Conservation (phyloP, 768 basidiomycete species). For the Rhodocollybia butyracea region DNA sequence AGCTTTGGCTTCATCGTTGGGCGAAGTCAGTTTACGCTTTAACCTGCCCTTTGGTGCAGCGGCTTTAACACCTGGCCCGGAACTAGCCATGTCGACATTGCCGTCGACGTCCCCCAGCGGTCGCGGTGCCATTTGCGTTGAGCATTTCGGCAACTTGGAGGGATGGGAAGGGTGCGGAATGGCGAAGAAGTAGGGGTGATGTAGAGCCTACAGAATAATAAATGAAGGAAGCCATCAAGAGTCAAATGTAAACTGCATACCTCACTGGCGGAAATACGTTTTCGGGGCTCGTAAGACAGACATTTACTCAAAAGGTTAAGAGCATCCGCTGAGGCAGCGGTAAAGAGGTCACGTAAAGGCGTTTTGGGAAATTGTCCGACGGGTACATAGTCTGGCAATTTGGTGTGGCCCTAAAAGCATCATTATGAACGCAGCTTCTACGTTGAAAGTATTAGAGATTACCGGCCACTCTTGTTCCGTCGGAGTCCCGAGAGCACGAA, state of each 20-base stretch:
- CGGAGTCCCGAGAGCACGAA: slow-evolving; percentile 92
- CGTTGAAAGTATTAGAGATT: slow-evolving; percentile 22
- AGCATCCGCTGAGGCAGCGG: slow-evolving; percentile 83
- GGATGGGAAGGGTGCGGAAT: slow-evolving; percentile 87
- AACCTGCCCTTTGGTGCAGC: slow-evolving; percentile 42
- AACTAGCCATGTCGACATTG: slow-evolving; percentile 52
- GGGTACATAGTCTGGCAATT: slow-evolving; percentile 85
- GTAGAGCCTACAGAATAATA: slow-evolving; percentile 57
- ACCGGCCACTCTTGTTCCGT: slow-evolving; percentile 98
- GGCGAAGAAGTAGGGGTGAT: slow-evolving; percentile 85
- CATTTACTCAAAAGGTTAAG: slow-evolving; percentile 79
- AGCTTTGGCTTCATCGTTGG: slow-evolving; percentile 42
- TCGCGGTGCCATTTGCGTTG: slow-evolving; percentile 38
- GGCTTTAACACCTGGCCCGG: slow-evolving; percentile 52
- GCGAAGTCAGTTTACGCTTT: slow-evolving; percentile 70
- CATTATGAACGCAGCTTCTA: not conserved
- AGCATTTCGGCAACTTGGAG: slow-evolving; percentile 80
- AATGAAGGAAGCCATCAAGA: slow-evolving; percentile 1
- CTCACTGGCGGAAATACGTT: slow-evolving; percentile 75
- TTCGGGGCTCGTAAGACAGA: slow-evolving; percentile 81
- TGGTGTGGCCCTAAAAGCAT: slow-evolving; percentile 73
- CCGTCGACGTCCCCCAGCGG: slow-evolving; percentile 79
- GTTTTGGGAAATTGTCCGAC: slow-evolving; percentile 85
- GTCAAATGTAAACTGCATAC: slow-evolving; percentile 38
- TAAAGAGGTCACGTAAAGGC: slow-evolving; percentile 83